Conservation (phyloP, 2,329 filamentous ascomycete species). For the Venturia aucupariae region DNA sequence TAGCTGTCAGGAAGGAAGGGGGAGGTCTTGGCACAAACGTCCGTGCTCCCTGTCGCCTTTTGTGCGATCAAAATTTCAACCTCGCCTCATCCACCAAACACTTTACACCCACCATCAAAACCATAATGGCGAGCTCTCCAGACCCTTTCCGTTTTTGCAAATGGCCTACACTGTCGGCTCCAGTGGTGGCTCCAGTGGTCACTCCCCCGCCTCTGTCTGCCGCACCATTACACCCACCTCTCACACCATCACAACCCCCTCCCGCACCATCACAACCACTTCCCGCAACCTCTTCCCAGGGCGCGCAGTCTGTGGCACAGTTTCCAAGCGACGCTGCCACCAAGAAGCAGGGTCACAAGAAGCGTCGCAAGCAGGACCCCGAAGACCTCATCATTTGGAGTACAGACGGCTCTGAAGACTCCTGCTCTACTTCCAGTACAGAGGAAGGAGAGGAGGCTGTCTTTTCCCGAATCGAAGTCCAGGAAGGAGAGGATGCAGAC, state of each 20-base stretch:
- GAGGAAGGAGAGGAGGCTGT: too few relatives aligned
- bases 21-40: too few relatives aligned
- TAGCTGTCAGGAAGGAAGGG: too few relatives aligned
- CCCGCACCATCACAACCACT: not conserved
- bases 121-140: not conserved
- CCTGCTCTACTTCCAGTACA: not conserved
- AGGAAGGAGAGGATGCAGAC: not conserved
- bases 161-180: not conserved
- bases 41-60: not conserved
- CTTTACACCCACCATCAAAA: not conserved
- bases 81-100: not conserved
- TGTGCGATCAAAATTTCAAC: not conserved
- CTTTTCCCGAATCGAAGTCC: too few relatives aligned
- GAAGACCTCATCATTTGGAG: not conserved
- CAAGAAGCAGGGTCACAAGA: not conserved
- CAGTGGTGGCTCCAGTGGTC: not conserved
- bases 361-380: not conserved
- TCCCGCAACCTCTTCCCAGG: not conserved
- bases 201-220: not conserved
- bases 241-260: too few relatives aligned
- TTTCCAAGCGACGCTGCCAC: not conserved
- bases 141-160: not conserved
- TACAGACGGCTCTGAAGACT: not conserved
- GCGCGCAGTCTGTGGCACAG: not conserved
- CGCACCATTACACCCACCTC: not conserved